Base-by-base conservation (phyloP, 2,329 filamentous ascomycete species). In the Colletotrichum tropicicola region DNA sequence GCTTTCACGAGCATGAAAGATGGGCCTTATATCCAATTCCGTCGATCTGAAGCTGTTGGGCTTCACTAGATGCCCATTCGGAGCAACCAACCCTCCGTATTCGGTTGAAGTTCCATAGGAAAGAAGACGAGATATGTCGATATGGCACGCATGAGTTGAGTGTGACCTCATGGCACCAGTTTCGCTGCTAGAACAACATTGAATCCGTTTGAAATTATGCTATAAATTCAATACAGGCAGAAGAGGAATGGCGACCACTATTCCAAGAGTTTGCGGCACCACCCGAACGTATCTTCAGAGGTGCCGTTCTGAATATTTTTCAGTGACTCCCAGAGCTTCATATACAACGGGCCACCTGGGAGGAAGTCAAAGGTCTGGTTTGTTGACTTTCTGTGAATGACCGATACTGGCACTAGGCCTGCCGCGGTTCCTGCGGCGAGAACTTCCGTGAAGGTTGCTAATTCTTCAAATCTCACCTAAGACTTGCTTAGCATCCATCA, bases 1-100 rank as follows among this genome's bases (percentile, higher is more conserved):
- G 58, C 58, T 5, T 61, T 61, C 15, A 56, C 58, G 2, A 61
- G 58, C 25, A 56, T 56, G 13, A 61, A 61, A n/a, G 32, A 61
- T 23, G 58, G 58, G 3, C 58, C 58, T 1, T 61, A 43, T 10
- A 35, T 61, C n/a, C 58, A 61, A 12, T 61, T 61, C 17, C 48
- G 57, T 3, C 48, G 57, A 2, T 39, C 39, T 2, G 21, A 55
- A 28, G 30, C 37, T 6, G 15, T 8, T 2, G 27, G 15, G 3
- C 28, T 45, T 12, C 35, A 59, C 8, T 53, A 13, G 28, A 27
- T 35, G 6, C 6, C 44, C 5, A 5, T 41, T 41, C 37, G 9
- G 37, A 10, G 30, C 30, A 35, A 35, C 9, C 9, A 9, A 35
- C 30, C 30, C 15, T 35, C 30, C 6, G 30, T 10, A 35, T 35